Base-by-base conservation (phyloP, 2,329 filamentous ascomycete genomes). In the Beauveria brongniartii region DNA sequence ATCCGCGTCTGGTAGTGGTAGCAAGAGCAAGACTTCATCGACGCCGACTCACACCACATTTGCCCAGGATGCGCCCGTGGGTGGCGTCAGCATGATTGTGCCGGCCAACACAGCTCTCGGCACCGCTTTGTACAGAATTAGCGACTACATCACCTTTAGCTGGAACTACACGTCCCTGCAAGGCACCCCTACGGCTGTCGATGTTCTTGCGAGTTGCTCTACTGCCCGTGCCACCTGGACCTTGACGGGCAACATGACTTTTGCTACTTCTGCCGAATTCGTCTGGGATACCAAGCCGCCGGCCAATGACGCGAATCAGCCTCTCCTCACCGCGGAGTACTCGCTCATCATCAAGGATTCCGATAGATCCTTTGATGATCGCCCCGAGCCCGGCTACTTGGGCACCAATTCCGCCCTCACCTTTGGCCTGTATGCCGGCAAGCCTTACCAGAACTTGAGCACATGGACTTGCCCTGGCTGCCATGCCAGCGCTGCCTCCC, bases 101-200 rank as follows among this genome's bases (percentile, higher is more conserved):
- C 85, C 85, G 1, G 73, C 76, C 44, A 71, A 75, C 7, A 76
- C 74, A 3, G 69, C 72, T 5, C 73, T 74, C 12, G 74, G 76
- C 28, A 75, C 77, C 10, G 75, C 79, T 62, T 76, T 85, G 46
- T 86, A 82, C 77, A 83, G 83, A 68, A 83, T 87, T 63, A 81
- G 82, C 63, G 79, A 86, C 67, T 75, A 75, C 50, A 74, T 86
- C 48, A 87, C 83, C 16, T 84, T 82, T 72, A 78, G 73, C 52
- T 88, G 84, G 84, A 87, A 87, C 73, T 88, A 87, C 74, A 88
- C 85, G 3, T 80, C 80, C 50, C 71, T 88, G 34, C 75, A 78
- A 60, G 82, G 74, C 28, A 81, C 77, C 1, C 85, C 85, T 2
- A 84, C 81, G 3, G 84, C 83, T 46, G 69, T 88, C 61, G 83